Base-by-base conservation (phyloP, 352 stramenopile genomes). In the Phytophthora crassamura region DNA sequence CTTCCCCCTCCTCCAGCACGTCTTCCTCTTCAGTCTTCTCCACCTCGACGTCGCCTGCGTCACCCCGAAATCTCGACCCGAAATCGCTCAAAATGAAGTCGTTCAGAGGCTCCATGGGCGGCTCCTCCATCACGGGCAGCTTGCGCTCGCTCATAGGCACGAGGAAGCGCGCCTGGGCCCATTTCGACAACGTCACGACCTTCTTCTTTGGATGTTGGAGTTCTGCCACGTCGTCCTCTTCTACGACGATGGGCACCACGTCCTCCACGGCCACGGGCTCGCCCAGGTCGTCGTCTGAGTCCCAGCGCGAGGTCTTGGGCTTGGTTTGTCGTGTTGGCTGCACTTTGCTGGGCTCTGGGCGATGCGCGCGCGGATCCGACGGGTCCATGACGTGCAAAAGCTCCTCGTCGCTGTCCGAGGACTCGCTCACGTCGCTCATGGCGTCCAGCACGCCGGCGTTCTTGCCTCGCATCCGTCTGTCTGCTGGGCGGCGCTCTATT, bases 41-140 rank as follows among this genome's bases (percentile, higher is more conserved):
- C 14, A 90, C 66, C 4, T 62, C 59, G 46, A 91, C 70, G 14
- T 86, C 71, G 33, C 82, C 76, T 2, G 79, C 64, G 9, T 52
- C 32, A 14, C 85, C 83, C 28, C 86, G 84, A 57, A 84, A 90
- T 22, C 86, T 74, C 32, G 84, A 84, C 60, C 84, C 69, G 69
- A 95, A 95, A 51, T 95, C 86, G 38, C 78, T 90, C 39, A 95
- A 62, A 43, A 95, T 95, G 55, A 87, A 90, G 46, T 95, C 86
- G 38, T 91, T 93, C n/a, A 95, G 66, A 41, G 86, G 84, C 59
- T 95, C 84, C 9, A 95, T 59, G 11, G 82, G 78, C 25, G 76
- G 70, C 46, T 93, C 81, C 49, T 91, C 84, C 7, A 89, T 34
- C 43, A 84, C 59, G 2, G 75, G 76, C 4, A 84, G 43, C 12